Percentiles rank a stretch among this genome's conserved stretches.
These are phyloP conservation scores for Neopestalotiopsis clavispora DNA, from an alignment of 2,329 filamentous ascomycete genomes.

Conservation along the genomic window DNA sequence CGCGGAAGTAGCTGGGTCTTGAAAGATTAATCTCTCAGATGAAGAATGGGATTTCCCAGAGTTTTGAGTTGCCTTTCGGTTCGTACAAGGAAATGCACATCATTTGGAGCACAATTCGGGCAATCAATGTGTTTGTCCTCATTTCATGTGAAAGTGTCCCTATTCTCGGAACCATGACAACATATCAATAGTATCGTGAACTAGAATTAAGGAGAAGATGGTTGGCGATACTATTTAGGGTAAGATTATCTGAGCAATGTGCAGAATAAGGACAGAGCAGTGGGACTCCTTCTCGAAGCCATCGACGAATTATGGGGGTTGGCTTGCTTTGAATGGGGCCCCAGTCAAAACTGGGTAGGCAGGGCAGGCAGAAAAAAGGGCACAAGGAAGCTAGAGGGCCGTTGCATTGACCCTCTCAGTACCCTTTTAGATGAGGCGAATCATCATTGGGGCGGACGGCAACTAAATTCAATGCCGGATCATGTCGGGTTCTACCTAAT, in stretches of 20 bases:
- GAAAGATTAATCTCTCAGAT: not conserved
- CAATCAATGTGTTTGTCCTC: not conserved
- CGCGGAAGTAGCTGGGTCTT: not conserved
- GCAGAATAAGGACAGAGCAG: not conserved
- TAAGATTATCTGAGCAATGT: not conserved
- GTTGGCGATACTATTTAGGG: not conserved
- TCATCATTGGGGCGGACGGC: not conserved
- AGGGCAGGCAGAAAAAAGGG: not conserved
- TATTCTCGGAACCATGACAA: not conserved
- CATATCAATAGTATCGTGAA: not conserved
- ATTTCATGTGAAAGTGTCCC: not conserved
- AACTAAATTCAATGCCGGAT: conserved; percentile 2
- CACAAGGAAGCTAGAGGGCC: not conserved
- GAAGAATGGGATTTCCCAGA: not conserved
- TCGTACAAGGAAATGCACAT: not conserved
- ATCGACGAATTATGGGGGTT: not conserved
- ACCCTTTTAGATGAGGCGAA: not conserved
- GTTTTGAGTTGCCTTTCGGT: not conserved
- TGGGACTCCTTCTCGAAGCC: not conserved
- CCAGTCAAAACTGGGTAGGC: not conserved
- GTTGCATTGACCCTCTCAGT: not conserved
- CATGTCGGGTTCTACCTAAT: not conserved
- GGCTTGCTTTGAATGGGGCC: not conserved
- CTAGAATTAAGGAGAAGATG: not conserved
- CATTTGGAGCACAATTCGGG: not conserved